These are phyloP conservation scores for Phaeodactylum tricornutum DNA, from an alignment of 108 stramenopile species.

Conservation along the genomic window DNA sequence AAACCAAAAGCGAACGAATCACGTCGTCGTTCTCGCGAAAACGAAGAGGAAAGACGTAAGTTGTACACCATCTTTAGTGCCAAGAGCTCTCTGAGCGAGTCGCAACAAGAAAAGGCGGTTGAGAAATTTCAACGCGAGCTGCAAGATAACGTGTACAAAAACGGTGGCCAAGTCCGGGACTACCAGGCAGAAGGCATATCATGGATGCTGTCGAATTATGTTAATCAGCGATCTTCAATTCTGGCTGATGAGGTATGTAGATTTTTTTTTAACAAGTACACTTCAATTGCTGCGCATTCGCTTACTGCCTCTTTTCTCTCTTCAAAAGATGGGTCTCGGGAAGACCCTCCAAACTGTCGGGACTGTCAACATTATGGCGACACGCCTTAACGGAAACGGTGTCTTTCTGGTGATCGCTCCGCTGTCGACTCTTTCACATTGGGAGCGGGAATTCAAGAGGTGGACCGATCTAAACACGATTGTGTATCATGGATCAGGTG, in stretches of 20 bases:
- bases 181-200: conserved; percentile 93
- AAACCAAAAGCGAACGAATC: conserved; percentile 42
- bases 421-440: conserved; percentile 88
- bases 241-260: conserved; percentile 36
- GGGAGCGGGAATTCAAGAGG: conserved; percentile 84
- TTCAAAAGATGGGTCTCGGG: conserved; percentile 6
- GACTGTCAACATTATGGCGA: conserved; percentile 54
- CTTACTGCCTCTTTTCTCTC: neutral
- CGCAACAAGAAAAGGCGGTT: conserved; percentile 28
- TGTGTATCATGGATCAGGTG: conserved; percentile 86
- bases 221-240: conserved; percentile 71
- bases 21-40: conserved; percentile 4
- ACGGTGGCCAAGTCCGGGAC: conserved; percentile 79
- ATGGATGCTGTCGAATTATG: conserved; percentile 79
- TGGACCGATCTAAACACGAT: conserved; percentile 94
- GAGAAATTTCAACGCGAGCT: conserved; percentile 45
- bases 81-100: conserved; percentile 18
- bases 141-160: conserved; percentile 36
- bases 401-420: conserved; percentile 90
- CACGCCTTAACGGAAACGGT: conserved; percentile 36
- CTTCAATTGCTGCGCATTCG: neutral
- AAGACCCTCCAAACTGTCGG: conserved; percentile 81
- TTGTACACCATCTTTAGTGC: conserved; percentile 70
- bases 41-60: conserved; percentile 32
- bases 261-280: neutral